Conservation (phyloP, 306 rosid genomes). For the Herpetospermum pedunculosum region DNA sequence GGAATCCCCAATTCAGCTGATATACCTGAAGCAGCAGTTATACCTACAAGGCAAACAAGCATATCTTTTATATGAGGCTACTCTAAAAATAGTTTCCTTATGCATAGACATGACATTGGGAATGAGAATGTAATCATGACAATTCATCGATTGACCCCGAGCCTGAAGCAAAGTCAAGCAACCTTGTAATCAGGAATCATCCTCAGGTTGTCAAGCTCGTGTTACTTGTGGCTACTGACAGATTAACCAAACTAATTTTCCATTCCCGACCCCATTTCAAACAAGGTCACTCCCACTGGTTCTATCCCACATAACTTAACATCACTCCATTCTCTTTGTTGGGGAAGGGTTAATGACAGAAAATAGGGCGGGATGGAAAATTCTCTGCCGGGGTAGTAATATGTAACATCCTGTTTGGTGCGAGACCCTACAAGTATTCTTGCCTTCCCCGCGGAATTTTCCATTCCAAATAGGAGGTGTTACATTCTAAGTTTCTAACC, state of each 20-base stretch:
- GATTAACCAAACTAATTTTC: neutral
- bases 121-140: neutral
- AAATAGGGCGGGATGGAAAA: neutral
- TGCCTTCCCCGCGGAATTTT: neutral
- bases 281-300: neutral
- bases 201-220: neutral
- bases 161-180: neutral
- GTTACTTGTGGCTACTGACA: neutral
- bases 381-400: neutral
- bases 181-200: neutral
- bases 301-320: neutral
- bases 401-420: neutral
- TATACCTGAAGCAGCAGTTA: constrained; percentile 96
- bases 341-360: neutral
- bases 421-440: neutral
- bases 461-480: neutral
- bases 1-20: constrained; percentile 86
- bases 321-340: neutral
- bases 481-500: neutral
- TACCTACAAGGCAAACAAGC: constrained; percentile 35
- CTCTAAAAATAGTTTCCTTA: neutral
- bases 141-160: neutral
- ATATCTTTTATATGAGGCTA: neutral
- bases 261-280: neutral
- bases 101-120: neutral